Base-by-base conservation (phyloP, 164 flowering plant species). In the Annona cherimola region DNA sequence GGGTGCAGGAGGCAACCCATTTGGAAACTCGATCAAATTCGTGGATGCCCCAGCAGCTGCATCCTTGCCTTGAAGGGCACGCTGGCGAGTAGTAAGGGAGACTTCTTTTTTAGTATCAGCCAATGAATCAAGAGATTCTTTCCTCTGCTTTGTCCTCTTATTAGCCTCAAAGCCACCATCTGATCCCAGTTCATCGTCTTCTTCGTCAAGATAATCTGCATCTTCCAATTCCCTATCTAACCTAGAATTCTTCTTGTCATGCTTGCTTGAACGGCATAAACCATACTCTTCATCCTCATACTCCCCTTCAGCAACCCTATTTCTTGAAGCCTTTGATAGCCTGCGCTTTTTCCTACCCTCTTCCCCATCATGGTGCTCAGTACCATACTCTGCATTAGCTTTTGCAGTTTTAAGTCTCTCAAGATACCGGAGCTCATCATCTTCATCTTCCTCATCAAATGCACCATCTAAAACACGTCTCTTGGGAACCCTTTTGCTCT, bases 21-120 rank as follows among this genome's bases (percentile, higher is more conserved):
- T 85, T 60, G 98, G 97, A 69, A 92, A 96, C 79, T 96, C 98
- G 72, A 91, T 78, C 55, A 77, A 73, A 80, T 81, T 86, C 35
- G 84, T 81, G 61, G 80, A 81, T 67, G 84, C 63, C 18, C 79
- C 76, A 60, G 86, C 73, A 72, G 93, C 81, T 42, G 77, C 71
- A 73, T 89, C 97, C 81, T 84, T 95, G 74, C 92, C 88, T 0
- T 89, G 91, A 76, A 93, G 94, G n/a, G 99, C 98, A 67, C 98
- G 79, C 75, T 92, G 99, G 54, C 99, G 97, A 1, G 89, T 87
- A 19, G 97, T 93, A 4, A 96, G 88, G 77, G 87, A 74, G 68
- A 88, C 79, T 79, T 92, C 97, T 83, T 80, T 90, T 81, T 81
- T 93, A 61, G 73, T 76, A 69, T 90, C 97, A 73, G 78, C 71